Conservation (phyloP, 2,329 filamentous ascomycete genomes). For the Zymoseptoria pseudotritici region DNA sequence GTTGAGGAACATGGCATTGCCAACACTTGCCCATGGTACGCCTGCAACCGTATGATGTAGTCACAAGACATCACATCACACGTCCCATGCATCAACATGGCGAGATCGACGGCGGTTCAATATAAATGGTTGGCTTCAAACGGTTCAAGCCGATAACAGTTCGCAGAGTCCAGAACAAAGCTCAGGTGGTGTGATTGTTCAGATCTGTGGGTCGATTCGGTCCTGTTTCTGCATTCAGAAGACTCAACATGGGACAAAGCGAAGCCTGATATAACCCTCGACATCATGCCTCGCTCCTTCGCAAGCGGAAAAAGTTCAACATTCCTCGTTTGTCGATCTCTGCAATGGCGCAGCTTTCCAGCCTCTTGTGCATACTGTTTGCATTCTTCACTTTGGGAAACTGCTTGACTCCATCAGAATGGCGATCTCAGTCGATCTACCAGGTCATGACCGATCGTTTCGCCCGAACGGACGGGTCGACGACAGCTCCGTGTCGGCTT, state of each 20-base stretch:
- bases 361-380: conserved; percentile 7
- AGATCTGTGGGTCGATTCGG: background rate
- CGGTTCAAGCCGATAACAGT: background rate
- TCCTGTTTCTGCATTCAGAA: background rate
- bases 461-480: conserved; percentile 41
- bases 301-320: background rate
- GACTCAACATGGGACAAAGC: background rate
- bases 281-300: background rate
- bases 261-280: background rate
- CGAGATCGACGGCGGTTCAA: background rate
- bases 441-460: conserved; percentile 53
- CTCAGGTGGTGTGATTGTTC: background rate
- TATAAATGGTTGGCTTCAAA: background rate
- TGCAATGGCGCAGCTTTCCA: conserved; percentile 4
- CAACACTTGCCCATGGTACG: no score
- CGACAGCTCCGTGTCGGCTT: conserved; percentile 38
- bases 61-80: no score
- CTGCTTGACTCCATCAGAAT: conserved; percentile 12
- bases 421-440: conserved; percentile 49
- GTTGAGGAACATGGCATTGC: no score
- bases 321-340: conserved; percentile 7
- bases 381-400: background rate
- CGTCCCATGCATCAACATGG: no score
- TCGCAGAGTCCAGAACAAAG: background rate
- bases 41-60: no score